Percentiles rank a stretch among this genome's conserved stretches.
Evolutionary conservation across 495 filamentous ascomycete genomes (phyloP).

Genomic region (Penicillium herquei): DNA sequence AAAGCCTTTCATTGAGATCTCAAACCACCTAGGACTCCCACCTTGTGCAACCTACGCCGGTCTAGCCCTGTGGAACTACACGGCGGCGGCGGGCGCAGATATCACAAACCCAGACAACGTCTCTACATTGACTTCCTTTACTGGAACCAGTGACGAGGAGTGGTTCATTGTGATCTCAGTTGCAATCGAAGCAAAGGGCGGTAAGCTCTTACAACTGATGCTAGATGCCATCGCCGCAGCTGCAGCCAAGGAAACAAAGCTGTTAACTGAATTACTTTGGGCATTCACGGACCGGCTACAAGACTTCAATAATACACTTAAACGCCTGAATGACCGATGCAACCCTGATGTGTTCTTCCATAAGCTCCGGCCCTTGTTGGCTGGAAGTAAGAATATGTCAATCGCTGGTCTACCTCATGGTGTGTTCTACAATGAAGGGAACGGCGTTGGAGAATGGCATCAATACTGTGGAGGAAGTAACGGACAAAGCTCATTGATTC

Average conservation of each 20-base stretch:
- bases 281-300: conserved; percentile 77
- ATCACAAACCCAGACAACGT: conserved; percentile 84
- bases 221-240: conserved; percentile 78
- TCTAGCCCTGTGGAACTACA: conserved; percentile 91
- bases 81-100: conserved; percentile 64
- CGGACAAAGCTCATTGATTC: conserved; percentile 89
- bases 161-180: conserved; percentile 97
- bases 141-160: conserved; percentile 88
- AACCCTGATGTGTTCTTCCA: conserved; percentile 88
- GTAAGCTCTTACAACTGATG: conserved; percentile 79
- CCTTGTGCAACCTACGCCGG: conserved; percentile 93
- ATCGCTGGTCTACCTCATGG: conserved; percentile 86
- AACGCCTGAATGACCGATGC: conserved; percentile 86
- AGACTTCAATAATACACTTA: conserved; percentile 69
- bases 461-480: conserved; percentile 89
- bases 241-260: conserved; percentile 54
- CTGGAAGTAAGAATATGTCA: conserved; percentile 93
- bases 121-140: conserved; percentile 78
- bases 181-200: conserved; percentile 90
- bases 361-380: conserved; percentile 84
- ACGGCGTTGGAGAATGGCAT: conserved; percentile 63
- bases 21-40: conserved; percentile 75
- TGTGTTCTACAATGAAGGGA: conserved; percentile 82
- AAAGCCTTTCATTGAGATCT: conserved; percentile 76
- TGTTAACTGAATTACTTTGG: conserved; percentile 67